phyloP scores from a whole-genome alignment of 1,139 yeast genomes.

The Suhomyces choctaworum region DNA sequence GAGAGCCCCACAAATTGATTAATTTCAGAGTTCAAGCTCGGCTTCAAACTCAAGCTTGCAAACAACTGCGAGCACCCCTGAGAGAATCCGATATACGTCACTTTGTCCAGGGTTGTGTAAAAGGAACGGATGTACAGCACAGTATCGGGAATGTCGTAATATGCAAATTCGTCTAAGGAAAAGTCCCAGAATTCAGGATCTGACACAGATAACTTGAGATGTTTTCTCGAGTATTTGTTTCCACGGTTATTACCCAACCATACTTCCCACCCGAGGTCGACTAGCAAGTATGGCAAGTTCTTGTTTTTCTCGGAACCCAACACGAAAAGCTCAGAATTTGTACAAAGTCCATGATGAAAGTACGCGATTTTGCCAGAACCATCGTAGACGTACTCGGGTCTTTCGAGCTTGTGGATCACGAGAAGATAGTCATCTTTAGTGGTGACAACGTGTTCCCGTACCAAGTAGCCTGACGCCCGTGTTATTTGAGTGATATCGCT shows the following conservation, averaged over 20 bases:
- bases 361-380: slow-evolving; percentile 31
- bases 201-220: slow-evolving; percentile 36
- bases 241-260: slow-evolving; percentile 43
- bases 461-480: slow-evolving; percentile 56
- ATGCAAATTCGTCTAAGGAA: slow-evolving; percentile 81
- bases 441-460: slow-evolving; percentile 71
- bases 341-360: slow-evolving; percentile 50
- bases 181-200: slow-evolving; percentile 74
- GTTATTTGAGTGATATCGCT: slow-evolving; percentile 67
- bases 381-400: slow-evolving; percentile 6
- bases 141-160: slow-evolving; percentile 77
- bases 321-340: slow-evolving; percentile 47
- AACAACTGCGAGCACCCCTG: slow-evolving; percentile 50
- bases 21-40: slow-evolving; percentile 37
- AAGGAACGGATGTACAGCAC: slow-evolving; percentile 53
- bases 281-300: slow-evolving; percentile 32
- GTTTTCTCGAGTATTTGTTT: slow-evolving; percentile 42
- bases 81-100: slow-evolving; percentile 45
- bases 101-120: slow-evolving; percentile 15
- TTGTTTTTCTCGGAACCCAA: slow-evolving; percentile 37
- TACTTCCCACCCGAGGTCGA: slow-evolving; percentile 37
- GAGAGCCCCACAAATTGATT: slow-evolving; percentile 43
- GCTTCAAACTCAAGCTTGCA: slow-evolving; percentile 43
- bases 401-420: slow-evolving; percentile 38
- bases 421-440: slow-evolving; percentile 45